Evolutionary conservation across 1,139 yeast species (phyloP).

Genomic region (Magnusiomyces fungicola): DNA sequence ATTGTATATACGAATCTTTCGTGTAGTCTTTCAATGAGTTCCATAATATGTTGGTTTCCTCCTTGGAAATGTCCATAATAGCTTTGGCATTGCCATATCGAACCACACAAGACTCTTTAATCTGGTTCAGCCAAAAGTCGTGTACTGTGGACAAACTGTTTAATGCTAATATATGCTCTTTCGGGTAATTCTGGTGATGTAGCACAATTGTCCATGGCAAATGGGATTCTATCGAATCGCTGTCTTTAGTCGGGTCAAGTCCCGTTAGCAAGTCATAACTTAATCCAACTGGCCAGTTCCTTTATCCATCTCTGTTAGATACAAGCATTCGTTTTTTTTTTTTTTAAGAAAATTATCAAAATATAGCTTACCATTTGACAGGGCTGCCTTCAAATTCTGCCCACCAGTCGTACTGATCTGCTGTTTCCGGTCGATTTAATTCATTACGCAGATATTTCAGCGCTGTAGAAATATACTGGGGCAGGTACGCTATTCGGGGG

Average conservation of each 20-base stretch:
- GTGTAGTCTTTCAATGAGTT: slow-evolving; percentile 36
- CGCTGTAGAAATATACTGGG: neutral
- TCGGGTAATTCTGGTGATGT: slow-evolving; percentile 44
- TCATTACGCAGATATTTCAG: neutral
- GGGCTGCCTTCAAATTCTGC: slow-evolving; percentile 2
- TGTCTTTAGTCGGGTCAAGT: slow-evolving; percentile 29
- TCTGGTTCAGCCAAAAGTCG: slow-evolving; percentile 60
- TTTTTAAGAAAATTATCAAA: neutral
- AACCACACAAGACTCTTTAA: slow-evolving; percentile 66
- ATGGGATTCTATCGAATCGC: slow-evolving; percentile 6
- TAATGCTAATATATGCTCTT: slow-evolving; percentile 46
- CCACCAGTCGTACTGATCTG: slow-evolving; percentile 6
- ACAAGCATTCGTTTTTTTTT: neutral
- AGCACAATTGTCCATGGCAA: slow-evolving; percentile 25
- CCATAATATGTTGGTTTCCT: slow-evolving; percentile 54
- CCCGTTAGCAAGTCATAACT: slow-evolving; percentile 49
- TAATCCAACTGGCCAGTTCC: slow-evolving; percentile 72
- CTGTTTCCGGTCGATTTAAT: slow-evolving; percentile 1
- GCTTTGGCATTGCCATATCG: slow-evolving; percentile 66
- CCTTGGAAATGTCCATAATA: slow-evolving; percentile 64
- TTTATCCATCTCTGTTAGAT: slow-evolving; percentile 5
- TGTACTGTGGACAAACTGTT: slow-evolving; percentile 33
- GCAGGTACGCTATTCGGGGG: slow-evolving; percentile 4
- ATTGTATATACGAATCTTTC: slow-evolving; percentile 21
- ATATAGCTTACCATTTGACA: slow-evolving; percentile 1